Evolutionary conservation across 129 eudicot species (phyloP).

Genomic region (Tanacetum coccineum): DNA sequence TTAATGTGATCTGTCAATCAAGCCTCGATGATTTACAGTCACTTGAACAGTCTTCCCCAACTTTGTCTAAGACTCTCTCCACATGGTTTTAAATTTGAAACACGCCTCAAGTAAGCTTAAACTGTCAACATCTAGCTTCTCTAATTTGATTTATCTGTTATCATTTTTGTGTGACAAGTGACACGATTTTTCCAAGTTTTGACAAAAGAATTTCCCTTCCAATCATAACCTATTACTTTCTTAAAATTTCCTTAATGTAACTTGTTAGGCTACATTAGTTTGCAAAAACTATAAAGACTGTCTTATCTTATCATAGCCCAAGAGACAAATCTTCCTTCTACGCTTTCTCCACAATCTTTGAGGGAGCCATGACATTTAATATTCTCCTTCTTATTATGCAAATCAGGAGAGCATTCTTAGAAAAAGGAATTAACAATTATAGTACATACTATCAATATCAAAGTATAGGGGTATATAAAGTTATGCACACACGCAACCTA

Average conservation of each 20-base stretch:
- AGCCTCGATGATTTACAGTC: not conserved
- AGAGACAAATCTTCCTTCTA: not conserved
- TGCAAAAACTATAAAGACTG: not conserved
- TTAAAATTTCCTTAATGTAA: conserved; percentile 5
- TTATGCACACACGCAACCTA: conserved; percentile 7
- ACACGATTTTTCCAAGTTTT: not conserved
- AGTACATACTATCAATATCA: not conserved
- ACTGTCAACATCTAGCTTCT: not conserved
- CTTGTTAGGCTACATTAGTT: conserved; percentile 8
- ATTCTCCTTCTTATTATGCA: not conserved
- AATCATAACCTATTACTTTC: conserved; percentile 8
- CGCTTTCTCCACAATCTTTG: conserved; percentile 7
- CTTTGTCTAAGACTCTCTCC: not conserved
- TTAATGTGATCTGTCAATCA: not conserved
- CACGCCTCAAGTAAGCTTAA: not conserved
- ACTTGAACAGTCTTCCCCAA: not conserved
- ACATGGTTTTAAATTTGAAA: not conserved
- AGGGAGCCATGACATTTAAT: conserved; percentile 2
- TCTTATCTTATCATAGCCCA: not conserved
- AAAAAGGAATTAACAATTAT: not conserved
- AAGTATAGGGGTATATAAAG: not conserved
- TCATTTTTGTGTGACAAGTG: not conserved
- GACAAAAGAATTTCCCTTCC: not conserved
- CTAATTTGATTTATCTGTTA: not conserved
- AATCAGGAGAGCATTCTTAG: not conserved